These are phyloP conservation scores for Boletus eberwhitei DNA, from an alignment of 768 basidiomycete species.

Conservation along the genomic window DNA sequence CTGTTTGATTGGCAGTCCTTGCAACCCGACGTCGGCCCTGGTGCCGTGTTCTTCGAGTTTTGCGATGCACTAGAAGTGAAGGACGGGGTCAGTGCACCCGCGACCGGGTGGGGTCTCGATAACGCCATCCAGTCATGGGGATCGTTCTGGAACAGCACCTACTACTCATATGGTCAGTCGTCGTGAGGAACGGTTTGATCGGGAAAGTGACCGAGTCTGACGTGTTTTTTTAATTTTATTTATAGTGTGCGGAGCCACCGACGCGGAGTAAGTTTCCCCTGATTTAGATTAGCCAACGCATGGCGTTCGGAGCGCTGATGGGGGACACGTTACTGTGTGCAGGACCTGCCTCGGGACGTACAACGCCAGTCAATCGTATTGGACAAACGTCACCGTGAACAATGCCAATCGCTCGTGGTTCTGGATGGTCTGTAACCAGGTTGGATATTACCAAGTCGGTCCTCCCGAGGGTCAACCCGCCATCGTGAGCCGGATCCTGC, in stretches of 20 bases:
- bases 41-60: slow-evolving; percentile 36
- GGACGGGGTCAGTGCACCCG: slow-evolving; percentile 39
- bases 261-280: slow-evolving; percentile 43
- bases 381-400: slow-evolving; percentile 54
- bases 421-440: slow-evolving; percentile 74
- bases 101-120: slow-evolving; percentile 58
- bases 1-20: slow-evolving; percentile 65
- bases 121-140: slow-evolving; percentile 62
- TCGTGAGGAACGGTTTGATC: neutral
- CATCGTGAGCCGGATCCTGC: slow-evolving; percentile 33
- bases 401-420: slow-evolving; percentile 61
- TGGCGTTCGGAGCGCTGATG: slow-evolving; percentile 22
- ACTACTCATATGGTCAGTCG: slow-evolving; percentile 43
- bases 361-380: slow-evolving; percentile 38
- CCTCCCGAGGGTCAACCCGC: slow-evolving; percentile 36
- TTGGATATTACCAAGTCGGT: slow-evolving; percentile 49
- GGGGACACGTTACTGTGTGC: slow-evolving; percentile 32
- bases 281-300: neutral
- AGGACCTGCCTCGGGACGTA: slow-evolving; percentile 43
- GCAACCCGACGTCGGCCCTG: slow-evolving; percentile 46
- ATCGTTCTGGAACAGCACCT: slow-evolving; percentile 50
- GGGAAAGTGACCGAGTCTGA: neutral
- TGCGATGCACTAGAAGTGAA: slow-evolving; percentile 40
- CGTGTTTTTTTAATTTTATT: neutral
- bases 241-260: slow-evolving; percentile 52